Evolutionary conservation across 306 rosid species (phyloP), one percentile per base, ranked within the genome.

Genomic region (Prosopis cineraria): DNA sequence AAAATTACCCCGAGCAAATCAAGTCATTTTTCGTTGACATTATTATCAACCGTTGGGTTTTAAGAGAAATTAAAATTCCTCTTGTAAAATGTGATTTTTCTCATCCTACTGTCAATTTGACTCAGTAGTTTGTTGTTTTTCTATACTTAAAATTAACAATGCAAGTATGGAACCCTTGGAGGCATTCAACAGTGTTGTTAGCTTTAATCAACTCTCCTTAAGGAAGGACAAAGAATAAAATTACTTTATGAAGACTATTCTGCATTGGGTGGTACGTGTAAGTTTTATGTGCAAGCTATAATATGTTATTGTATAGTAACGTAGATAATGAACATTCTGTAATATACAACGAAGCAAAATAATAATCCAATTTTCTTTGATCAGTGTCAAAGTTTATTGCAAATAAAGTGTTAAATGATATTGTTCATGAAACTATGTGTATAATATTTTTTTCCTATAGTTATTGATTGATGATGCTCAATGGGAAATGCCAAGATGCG

Each of bases 121-220:
- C 22, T 59, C 20, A 3, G 48, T 47, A 75, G 53, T 81, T 69
- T 68, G n/a, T 73, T 60, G n/a, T 37, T 14, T 24, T 59, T 70
- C 22, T 43, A 30, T 29, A 20, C 29, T 27, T 22, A 12, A 19
- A 25, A 62, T 59, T 24, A 45, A 40, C 34, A 70, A 33, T n/a
- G n/a, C n/a, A n/a, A n/a, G n/a, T n/a, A n/a, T 41, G 39, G 79
- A 55, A 7, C 52, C 1, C 27, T 40, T 48, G 56, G 68, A 78
- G 59, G 52, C 8, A 56, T 63, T n/a, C 64, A 43, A 63, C 67
- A 58, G 36, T 31, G 45, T 79, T 41, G 68, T 33, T 62, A 30
- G 60, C 12, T 70, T 70, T 10, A 70, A 29, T 27, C 56, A 29
- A 6, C 12, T 30, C 10, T 25, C 58, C 39, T 44, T 68, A 11